Evolutionary conservation across 1,284 basidiomycete species (phyloP), one percentile per base, ranked within the genome.

Genomic region (Ganoderma lucidum): DNA sequence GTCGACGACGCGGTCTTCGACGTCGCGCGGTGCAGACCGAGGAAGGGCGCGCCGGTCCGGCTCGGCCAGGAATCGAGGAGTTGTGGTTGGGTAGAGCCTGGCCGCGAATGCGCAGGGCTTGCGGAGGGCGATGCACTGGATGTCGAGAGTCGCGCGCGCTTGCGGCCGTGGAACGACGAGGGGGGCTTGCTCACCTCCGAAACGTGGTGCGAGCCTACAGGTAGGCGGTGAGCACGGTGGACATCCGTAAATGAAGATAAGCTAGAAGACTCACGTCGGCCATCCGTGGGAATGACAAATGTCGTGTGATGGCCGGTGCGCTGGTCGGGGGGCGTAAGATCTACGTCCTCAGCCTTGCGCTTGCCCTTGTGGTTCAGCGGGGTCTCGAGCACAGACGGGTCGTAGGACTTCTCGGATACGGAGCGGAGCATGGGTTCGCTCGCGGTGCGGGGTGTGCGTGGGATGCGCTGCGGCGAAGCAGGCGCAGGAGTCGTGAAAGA

Each of bases 161-260:
- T 93, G 71, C 88, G 87, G 73, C 88, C 72, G 1, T 70, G 85
- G 74, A 86, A 92, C 1, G 90, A 91, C 1, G 91, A 91, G 2
- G 91, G 91, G 0, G 90, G 88, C 71, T 84, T 83, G 30, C 82
- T 74, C 56, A 70, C 75, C 63, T 79, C 78, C 17, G 78, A 78
- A 8, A 71, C 68, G 51, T 68, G 73, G 42, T 76, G 74, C 12
- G 75, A 70, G 55, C 78, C 78, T 78, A 63, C 23, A 14, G 32
- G 8, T 41, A n/a, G 42, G 55, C 45, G 45, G 19, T n/a, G 19
- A 19, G n/a, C 19, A 65, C 23, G 41, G 64, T 14, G 44, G 15
- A 30, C n/a, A 32, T 51, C 28, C 23, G 42, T 56, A 58, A n/a
- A 23, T 23, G 65, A 9, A 48, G 64, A 12, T 51, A 4, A 51